Evolutionary conservation across 1,284 basidiomycete species (phyloP), one percentile per base, ranked within the genome.

Genomic region (Moesziomyces antarcticus): DNA sequence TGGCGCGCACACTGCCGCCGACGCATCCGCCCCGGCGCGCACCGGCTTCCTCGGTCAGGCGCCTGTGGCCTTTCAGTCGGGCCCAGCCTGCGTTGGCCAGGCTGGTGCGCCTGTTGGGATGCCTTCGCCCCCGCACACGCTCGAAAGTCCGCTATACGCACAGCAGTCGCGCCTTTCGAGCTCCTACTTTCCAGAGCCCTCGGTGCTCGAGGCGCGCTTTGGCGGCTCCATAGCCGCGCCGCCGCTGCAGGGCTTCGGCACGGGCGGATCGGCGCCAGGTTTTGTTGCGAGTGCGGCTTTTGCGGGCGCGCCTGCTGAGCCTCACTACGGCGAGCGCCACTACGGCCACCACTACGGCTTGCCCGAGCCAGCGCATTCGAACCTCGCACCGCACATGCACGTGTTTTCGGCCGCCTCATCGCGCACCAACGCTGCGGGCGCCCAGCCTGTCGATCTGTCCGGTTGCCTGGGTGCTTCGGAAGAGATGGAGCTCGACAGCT

Each of bases 401-500:
- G 16, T 35, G n/a, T n/a, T 49, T 5, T 14, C 44, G 21, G 44
- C 16, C 18, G 11, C 4, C 21, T 42, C 21, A 16, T 42, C 54
- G 5, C 47, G 37, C 35, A 30, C n/a, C 21, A 24, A 61, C 24
- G 40, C 49, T 25, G 16, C 49, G 18, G 64, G 60, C 35, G 60
- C 65, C 5, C 71, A 73, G 24, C 64, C 65, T 9, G 56, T 65
- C 48, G 65, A 68, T 44, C 50, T 62, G 16, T 69, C 66, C 2
- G 52, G 56, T 3, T 40, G 51, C 50, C 59, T 62, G 22, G 71
- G 55, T 2, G 54, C 62, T 1, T 54, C 71, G 18, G 71, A 73
- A 50, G 61, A 69, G 47, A 73, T 73, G 71, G 71, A 73, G 8
- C 66, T 73, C 20, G 71, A 73, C 45, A 56, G 56, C 21, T 71